These are phyloP conservation scores for Pseudogymnoascus sp. DNA, from an alignment of 2,329 filamentous ascomycete species.

Conservation along the genomic window DNA sequence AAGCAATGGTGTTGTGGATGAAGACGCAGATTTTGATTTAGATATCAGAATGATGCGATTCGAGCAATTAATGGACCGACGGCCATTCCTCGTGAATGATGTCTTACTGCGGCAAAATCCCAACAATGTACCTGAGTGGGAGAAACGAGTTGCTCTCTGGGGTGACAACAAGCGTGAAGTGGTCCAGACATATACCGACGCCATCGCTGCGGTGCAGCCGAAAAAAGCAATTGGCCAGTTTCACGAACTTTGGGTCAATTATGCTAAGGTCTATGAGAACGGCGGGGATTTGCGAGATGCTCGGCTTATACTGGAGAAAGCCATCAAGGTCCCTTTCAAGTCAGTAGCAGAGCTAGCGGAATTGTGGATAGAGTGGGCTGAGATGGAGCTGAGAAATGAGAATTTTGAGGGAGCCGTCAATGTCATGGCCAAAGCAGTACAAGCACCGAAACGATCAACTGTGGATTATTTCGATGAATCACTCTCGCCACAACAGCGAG, in stretches of 20 bases:
- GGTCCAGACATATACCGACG: constrained; percentile 88
- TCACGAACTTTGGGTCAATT: constrained; percentile 91
- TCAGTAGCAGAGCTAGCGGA: constrained; percentile 94
- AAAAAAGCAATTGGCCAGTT: constrained; percentile 92
- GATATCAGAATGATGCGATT: constrained; percentile 97
- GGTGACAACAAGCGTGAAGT: constrained; percentile 85
- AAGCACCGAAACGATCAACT: constrained; percentile 92
- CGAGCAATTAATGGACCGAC: constrained; percentile 93
- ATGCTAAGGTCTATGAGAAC: constrained; percentile 92
- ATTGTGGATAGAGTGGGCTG: constrained; percentile 98
- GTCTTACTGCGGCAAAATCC: constrained; percentile 92
- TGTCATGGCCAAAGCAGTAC: constrained; percentile 95
- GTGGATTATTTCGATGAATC: constrained; percentile 99
- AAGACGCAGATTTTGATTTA: constrained; percentile 83
- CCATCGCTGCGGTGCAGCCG: constrained; percentile 84
- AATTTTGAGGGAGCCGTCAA: constrained; percentile 91
- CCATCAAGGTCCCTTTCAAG: constrained; percentile 95
- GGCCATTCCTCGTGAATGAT: constrained; percentile 93
- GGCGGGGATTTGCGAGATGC: constrained; percentile 78
- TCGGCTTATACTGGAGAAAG: constrained; percentile 92
- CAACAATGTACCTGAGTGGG: constrained; percentile 93
- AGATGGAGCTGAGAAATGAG: constrained; percentile 92
- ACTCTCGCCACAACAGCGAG: constrained; percentile 84
- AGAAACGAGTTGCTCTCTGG: constrained; percentile 93
- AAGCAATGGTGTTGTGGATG: constrained; percentile 68